phyloP scores from a whole-genome alignment of 208 protist genomes.

The Plasmodiophora brassicae region DNA sequence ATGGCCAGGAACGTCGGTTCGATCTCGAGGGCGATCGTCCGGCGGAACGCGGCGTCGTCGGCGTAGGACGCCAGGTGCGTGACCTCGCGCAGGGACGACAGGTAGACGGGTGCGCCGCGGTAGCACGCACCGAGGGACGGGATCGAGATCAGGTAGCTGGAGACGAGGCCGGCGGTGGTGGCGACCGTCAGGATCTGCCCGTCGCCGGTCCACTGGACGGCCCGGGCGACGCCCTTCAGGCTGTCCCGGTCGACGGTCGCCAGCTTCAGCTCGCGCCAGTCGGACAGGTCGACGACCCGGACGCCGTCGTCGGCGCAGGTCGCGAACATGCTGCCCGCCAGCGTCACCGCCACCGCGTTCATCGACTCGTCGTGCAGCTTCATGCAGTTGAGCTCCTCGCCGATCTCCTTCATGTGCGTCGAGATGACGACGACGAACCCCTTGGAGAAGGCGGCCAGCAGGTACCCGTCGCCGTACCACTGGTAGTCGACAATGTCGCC shows the following conservation, averaged over 20 bases:
- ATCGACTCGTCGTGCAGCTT: constrained; percentile 53
- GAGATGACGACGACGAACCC: constrained; percentile 65
- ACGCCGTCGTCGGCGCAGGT: constrained; percentile 63
- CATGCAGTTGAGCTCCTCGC: constrained; percentile 57
- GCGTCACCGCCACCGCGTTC: constrained; percentile 49
- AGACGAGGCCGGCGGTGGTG: not conserved
- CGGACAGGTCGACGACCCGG: constrained; percentile 61
- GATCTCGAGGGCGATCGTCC: constrained; percentile 15
- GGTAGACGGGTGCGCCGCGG: constrained; percentile 69
- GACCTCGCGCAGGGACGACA: constrained; percentile 75
- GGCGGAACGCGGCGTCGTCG: not conserved
- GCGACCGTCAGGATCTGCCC: constrained; percentile 47
- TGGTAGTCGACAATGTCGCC: constrained; percentile 58
- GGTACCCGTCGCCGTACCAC: constrained; percentile 67
- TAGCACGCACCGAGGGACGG: constrained; percentile 69
- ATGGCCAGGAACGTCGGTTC: constrained; percentile 41
- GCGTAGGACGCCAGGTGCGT: constrained; percentile 18
- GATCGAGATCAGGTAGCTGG: constrained; percentile 60
- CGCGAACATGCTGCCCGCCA: constrained; percentile 56
- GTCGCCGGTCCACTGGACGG: constrained; percentile 28
- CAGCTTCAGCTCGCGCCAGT: constrained; percentile 45
- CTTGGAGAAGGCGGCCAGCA: constrained; percentile 63
- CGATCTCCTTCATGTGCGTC: constrained; percentile 58
- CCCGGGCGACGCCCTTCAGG: not conserved
- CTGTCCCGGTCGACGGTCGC: not conserved